Percentiles rank a stretch among this genome's conserved stretches.
Evolutionary conservation across 352 stramenopile species (phyloP).

Genomic region (Pythium utonaiense): DNA sequence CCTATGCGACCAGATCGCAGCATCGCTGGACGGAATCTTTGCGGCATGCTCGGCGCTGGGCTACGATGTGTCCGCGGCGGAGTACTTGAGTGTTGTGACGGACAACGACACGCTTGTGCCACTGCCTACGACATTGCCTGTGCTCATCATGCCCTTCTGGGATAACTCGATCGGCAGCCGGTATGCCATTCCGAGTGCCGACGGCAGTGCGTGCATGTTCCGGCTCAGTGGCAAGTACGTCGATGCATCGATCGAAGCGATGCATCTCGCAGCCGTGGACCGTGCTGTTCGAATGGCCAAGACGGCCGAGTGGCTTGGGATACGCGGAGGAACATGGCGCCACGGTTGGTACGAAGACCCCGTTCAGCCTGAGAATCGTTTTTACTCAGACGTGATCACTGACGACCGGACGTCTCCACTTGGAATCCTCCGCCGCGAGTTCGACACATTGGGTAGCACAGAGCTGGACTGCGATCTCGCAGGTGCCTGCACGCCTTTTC

Average conservation of each 20-base stretch:
- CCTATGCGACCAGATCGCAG: slow-evolving; percentile 17
- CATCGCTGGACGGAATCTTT: slow-evolving; percentile 14
- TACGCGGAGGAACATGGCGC: slow-evolving; percentile 26
- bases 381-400: slow-evolving; percentile 37
- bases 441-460: slow-evolving; percentile 26
- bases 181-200: slow-evolving; percentile 28
- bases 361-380: slow-evolving; percentile 1
- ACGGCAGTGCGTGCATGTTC: slow-evolving; percentile 44
- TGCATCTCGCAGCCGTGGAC: slow-evolving; percentile 22
- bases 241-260: slow-evolving; percentile 13
- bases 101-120: slow-evolving; percentile 22
- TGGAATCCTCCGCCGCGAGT: slow-evolving; percentile 30
- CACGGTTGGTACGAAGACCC: slow-evolving; percentile 44
- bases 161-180: slow-evolving; percentile 29
- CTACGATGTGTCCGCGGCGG: slow-evolving; percentile 21
- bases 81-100: slow-evolving; percentile 28
- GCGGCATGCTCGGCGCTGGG: slow-evolving; percentile 14
- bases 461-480: slow-evolving; percentile 31
- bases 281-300: slow-evolving; percentile 26
- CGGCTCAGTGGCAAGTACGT: slow-evolving; percentile 33
- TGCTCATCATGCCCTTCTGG: slow-evolving; percentile 46
- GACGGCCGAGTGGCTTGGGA: slow-evolving; percentile 35
- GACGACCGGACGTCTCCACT: slow-evolving; percentile 15
- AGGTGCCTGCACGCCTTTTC: background rate
- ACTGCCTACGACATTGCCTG: slow-evolving; percentile 32